These are phyloP conservation scores for Irpex rosettiformis DNA, from an alignment of 1,284 basidiomycete species.

Conservation along the genomic window DNA sequence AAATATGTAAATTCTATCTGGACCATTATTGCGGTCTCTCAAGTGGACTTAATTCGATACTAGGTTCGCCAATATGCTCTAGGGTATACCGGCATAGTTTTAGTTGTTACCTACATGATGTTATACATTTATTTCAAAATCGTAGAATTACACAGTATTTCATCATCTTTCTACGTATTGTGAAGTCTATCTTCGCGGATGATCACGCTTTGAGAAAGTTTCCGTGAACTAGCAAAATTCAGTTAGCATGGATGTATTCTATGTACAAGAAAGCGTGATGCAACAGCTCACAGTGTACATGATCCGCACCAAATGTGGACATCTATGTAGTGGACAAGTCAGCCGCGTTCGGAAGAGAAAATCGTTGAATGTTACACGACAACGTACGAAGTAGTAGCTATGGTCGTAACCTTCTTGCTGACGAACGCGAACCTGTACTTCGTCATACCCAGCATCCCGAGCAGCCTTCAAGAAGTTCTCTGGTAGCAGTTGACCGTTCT, in stretches of 20 bases:
- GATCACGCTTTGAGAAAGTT: slow-evolving; percentile 68
- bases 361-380: neutral
- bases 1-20: neutral
- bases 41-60: neutral
- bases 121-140: neutral
- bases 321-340: slow-evolving; percentile 37
- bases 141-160: neutral
- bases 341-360: neutral
- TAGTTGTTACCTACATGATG: neutral
- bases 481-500: slow-evolving; percentile 84
- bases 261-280: slow-evolving; percentile 3
- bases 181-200: neutral
- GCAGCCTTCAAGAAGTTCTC: slow-evolving; percentile 85
- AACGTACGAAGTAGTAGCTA: slow-evolving; percentile 87
- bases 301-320: slow-evolving; percentile 60
- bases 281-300: slow-evolving; percentile 34
- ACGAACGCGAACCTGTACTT: slow-evolving; percentile 77
- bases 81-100: neutral
- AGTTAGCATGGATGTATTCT: neutral
- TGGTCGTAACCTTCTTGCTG: slow-evolving; percentile 93
- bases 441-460: slow-evolving; percentile 66
- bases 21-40: neutral
- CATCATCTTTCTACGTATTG: neutral
- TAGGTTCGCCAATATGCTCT: neutral
- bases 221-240: slow-evolving; percentile 57